Evolutionary conservation across 768 basidiomycete species (phyloP).

Genomic region (Termitomyces sp.): DNA sequence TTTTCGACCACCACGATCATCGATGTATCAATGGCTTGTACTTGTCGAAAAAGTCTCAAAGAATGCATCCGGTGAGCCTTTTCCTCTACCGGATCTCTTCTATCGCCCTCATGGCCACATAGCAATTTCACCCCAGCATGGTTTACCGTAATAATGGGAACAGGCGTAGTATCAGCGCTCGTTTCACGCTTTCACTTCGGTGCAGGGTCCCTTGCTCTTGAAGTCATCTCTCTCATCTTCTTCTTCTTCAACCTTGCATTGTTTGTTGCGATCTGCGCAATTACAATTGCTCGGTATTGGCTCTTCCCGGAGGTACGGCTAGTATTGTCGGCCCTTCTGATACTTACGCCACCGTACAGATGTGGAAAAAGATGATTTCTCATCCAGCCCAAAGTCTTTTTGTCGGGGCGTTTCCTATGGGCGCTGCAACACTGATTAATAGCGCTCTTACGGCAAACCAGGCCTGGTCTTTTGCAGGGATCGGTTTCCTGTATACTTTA

Average conservation of each 20-base stretch:
- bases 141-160: constrained; percentile 57
- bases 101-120: background rate
- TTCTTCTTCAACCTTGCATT: constrained; percentile 59
- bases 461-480: constrained; percentile 47
- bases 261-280: constrained; percentile 44
- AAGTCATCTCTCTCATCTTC: constrained; percentile 40
- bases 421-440: constrained; percentile 53
- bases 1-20: background rate
- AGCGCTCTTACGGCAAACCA: constrained; percentile 45
- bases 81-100: background rate
- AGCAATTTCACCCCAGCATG: constrained; percentile 51
- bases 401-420: constrained; percentile 56
- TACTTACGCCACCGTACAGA: background rate
- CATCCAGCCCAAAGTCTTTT: constrained; percentile 45
- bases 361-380: constrained; percentile 41
- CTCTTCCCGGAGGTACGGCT: constrained; percentile 45
- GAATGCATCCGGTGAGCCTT: constrained; percentile 30
- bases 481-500: constrained; percentile 46
- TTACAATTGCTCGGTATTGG: constrained; percentile 48
- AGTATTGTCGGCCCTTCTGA: background rate
- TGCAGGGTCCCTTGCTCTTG: constrained; percentile 27
- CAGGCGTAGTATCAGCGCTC: constrained; percentile 46
- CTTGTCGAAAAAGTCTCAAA: constrained; percentile 24
- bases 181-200: constrained; percentile 48
- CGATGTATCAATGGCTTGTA: constrained; percentile 9